Conservation (phyloP, 2,329 filamentous ascomycete genomes). For the Botrytis tulipae region DNA sequence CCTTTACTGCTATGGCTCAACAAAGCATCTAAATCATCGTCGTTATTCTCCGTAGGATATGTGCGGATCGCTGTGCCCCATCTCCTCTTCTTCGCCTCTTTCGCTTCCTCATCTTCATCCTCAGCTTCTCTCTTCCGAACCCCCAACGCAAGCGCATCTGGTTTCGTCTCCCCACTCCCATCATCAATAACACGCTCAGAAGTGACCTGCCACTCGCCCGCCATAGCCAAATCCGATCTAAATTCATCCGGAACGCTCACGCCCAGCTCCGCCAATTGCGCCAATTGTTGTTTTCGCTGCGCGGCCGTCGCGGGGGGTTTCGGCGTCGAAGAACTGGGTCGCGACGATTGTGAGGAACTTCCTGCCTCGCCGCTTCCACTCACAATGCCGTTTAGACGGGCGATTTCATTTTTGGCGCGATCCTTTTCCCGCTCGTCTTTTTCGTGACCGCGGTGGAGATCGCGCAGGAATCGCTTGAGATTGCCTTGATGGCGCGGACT, state of each 20-base stretch:
- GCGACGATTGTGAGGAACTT: conserved; percentile 31
- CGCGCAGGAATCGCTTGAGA: conserved; percentile 85
- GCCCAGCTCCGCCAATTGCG: conserved; percentile 84
- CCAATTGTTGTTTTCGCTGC: conserved; percentile 78
- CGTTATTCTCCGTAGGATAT: conserved; percentile 37
- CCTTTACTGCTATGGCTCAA: conserved; percentile 36
- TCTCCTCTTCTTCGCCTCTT: conserved; percentile 57
- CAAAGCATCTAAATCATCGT: conserved; percentile 43
- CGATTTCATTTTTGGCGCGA: conserved; percentile 78
- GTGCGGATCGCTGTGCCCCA: conserved; percentile 40
- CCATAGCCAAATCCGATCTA: conserved; percentile 78
- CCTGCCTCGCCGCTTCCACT: conserved; percentile 41
- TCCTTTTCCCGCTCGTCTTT: conserved; percentile 78
- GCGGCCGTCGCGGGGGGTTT: conserved; percentile 48
- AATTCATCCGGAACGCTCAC: conserved; percentile 79
- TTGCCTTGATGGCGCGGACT: conserved; percentile 80
- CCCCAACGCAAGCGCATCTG: conserved; percentile 48
- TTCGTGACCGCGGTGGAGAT: conserved; percentile 83
- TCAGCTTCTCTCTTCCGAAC: conserved; percentile 62
- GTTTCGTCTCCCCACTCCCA: conserved; percentile 46
- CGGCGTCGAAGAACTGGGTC: conserved; percentile 33
- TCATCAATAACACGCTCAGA: conserved; percentile 38
- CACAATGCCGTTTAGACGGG: conserved; percentile 77
- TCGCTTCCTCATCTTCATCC: conserved; percentile 59
- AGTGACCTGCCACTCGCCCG: conserved; percentile 81